phyloP scores from a whole-genome alignment of 139 green algal species.

The Chlamydomonas urium region DNA sequence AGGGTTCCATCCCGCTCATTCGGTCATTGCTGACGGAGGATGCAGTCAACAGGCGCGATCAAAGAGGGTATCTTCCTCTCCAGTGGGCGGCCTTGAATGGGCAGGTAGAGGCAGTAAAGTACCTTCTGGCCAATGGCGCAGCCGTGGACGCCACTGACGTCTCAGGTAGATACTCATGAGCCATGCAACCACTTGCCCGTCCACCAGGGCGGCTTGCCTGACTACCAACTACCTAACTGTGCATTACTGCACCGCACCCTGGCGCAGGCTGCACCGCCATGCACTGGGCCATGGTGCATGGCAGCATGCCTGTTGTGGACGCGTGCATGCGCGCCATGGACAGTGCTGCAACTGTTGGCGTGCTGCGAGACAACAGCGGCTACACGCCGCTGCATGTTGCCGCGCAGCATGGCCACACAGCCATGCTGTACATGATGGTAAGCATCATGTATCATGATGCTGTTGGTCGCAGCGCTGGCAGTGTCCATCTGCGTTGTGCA shows the following conservation, averaged over 20 bases:
- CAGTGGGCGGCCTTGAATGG: constrained; percentile 97
- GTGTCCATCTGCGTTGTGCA: background rate
- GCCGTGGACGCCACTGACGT: constrained; percentile 64
- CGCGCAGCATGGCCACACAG: constrained; percentile 94
- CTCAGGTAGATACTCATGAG: no score
- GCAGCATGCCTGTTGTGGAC: constrained; percentile 70
- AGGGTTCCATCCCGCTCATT: no score
- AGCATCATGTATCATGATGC: no score
- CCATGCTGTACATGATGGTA: constrained; percentile 81
- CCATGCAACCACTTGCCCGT: no score
- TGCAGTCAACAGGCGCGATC: constrained; percentile 54
- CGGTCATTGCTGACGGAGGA: no score
- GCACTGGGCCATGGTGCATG: constrained; percentile 83
- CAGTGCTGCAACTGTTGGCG: no score
- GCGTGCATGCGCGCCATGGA: no score
- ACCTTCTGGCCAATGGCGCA: constrained; percentile 63
- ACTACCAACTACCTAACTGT: no score
- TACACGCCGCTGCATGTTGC: constrained; percentile 84
- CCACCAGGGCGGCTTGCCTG: no score
- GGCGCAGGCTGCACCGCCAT: constrained; percentile 77
- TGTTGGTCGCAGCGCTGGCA: background rate
- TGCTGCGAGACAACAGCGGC: constrained; percentile 60
- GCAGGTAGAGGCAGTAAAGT: constrained; percentile 59
- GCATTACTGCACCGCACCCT: no score
- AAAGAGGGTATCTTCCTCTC: constrained; percentile 52